Conservation (phyloP, 192 early-diverging fungal species). For the Backusella sp. region DNA sequence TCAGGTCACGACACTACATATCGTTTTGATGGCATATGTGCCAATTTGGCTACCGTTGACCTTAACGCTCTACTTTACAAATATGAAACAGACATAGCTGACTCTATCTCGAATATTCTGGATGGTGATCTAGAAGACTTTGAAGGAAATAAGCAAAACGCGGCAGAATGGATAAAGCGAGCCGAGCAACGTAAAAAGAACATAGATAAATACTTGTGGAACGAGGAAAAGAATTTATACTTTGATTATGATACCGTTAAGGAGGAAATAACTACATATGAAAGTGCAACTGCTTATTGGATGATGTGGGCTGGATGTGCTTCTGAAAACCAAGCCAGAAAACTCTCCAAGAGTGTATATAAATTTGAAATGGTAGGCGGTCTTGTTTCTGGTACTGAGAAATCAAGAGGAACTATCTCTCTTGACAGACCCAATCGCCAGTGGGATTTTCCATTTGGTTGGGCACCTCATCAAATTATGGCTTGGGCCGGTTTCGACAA, state of each 20-base stretch:
- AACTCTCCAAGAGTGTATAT: slow-evolving; percentile 69
- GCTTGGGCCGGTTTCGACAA: slow-evolving; percentile 88
- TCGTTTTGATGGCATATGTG: slow-evolving; percentile 87
- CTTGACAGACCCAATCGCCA: slow-evolving; percentile 90
- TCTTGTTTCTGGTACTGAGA: slow-evolving; percentile 89
- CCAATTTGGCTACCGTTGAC: slow-evolving; percentile 90
- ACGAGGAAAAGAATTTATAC: slow-evolving; percentile 71
- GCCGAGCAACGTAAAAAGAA: slow-evolving; percentile 57
- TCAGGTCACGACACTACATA: slow-evolving; percentile 98
- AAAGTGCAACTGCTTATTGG: slow-evolving; percentile 88
- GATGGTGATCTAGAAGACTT: slow-evolving; percentile 44
- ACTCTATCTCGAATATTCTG: slow-evolving; percentile 61
- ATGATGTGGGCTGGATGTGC: slow-evolving; percentile 91
- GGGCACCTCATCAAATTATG: slow-evolving; percentile 99
- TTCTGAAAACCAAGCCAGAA: slow-evolving; percentile 69
- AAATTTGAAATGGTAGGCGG: slow-evolving; percentile 92
- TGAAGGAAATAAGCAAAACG: slow-evolving; percentile 40
- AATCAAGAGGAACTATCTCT: slow-evolving; percentile 78
- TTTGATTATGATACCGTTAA: slow-evolving; percentile 88
- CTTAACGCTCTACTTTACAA: slow-evolving; percentile 93
- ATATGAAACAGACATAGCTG: slow-evolving; percentile 91
- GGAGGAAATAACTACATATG: slow-evolving; percentile 69
- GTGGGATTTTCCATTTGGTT: slow-evolving; percentile 93
- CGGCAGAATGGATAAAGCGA: slow-evolving; percentile 63
- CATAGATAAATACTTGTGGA: slow-evolving; percentile 87